Evolutionary conservation across 441 rosid genomes (phyloP).

Genomic region (Breynia disticha): DNA sequence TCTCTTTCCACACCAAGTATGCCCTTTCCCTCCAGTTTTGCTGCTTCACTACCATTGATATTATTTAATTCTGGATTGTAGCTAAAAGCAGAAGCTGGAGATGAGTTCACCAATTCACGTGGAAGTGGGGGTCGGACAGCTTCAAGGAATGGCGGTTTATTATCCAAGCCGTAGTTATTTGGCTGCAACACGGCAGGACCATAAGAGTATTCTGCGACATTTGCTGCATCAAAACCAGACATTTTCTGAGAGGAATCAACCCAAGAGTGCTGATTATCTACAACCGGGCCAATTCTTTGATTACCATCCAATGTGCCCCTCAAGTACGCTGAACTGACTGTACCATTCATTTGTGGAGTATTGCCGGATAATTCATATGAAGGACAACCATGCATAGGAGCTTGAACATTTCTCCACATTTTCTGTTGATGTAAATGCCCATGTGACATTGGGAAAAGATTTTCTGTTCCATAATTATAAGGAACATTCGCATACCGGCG

Average conservation of each 20-base stretch:
- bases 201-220: conserved; percentile 36
- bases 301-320: conserved; percentile 41
- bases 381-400: conserved; percentile 40
- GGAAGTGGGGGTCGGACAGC: conserved; percentile 26
- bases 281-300: conserved; percentile 37
- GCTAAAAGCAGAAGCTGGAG: conserved; percentile 21
- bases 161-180: conserved; percentile 28
- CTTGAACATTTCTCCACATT: conserved; percentile 60
- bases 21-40: conserved; percentile 27
- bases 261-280: conserved; percentile 49
- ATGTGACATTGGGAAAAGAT: conserved; percentile 38
- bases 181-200: conserved; percentile 25
- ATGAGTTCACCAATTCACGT: conserved; percentile 25
- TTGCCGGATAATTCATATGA: conserved; percentile 38
- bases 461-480: conserved; percentile 54
- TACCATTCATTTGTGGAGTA: conserved; percentile 45
- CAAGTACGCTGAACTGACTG: conserved; percentile 36
- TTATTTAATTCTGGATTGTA: conserved; percentile 22
- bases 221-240: conserved; percentile 45
- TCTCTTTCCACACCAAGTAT: conserved; percentile 33
- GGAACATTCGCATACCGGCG: conserved; percentile 50
- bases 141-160: conserved; percentile 26
- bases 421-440: conserved; percentile 45
- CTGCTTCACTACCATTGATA: conserved; percentile 20
- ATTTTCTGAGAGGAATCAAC: conserved; percentile 41